Conservation (phyloP, 176 grass and related monocot species). For the Rhynchospora pubera region DNA sequence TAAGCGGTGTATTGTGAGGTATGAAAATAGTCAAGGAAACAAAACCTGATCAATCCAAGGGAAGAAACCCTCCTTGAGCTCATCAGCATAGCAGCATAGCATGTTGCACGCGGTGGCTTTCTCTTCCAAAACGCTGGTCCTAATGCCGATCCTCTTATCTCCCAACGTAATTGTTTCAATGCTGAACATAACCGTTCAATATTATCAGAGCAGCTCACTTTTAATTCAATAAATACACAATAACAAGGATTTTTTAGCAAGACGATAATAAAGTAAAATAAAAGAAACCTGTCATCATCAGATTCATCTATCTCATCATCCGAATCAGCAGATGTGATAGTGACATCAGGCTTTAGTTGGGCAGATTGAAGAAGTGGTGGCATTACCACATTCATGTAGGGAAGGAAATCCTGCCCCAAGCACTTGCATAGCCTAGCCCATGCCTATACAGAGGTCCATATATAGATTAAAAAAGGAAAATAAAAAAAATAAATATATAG, state of each 20-base stretch:
- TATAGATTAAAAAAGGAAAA: conserved; percentile 3
- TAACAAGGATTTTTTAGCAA: conserved; percentile 2
- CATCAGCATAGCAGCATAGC: conserved; percentile 99
- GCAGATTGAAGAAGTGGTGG: conserved; percentile 97
- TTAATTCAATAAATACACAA: conserved; percentile 11
- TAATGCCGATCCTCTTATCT: conserved; percentile 94
- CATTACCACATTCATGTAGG: conserved; percentile 97
- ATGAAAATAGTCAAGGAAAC: neutral
- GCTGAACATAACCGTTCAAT: conserved; percentile 33
- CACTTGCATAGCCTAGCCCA: conserved; percentile 99
- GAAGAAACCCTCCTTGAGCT: conserved; percentile 97
- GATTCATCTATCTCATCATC: conserved; percentile 93
- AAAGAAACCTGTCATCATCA: conserved; percentile 80
- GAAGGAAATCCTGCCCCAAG: conserved; percentile 97
- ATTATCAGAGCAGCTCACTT: neutral
- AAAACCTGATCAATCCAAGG: conserved; percentile 99
- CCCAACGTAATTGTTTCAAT: conserved; percentile 94
- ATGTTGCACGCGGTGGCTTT: conserved; percentile 99
- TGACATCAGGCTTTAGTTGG: conserved; percentile 98
- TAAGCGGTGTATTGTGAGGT: neutral
- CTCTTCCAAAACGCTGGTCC: conserved; percentile 95
- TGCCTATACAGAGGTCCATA: conserved; percentile 40
- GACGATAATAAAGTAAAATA: neutral
- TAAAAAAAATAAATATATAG: neutral
- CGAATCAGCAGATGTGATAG: conserved; percentile 87